Evolutionary conservation across 179 eudicot species (phyloP).

Genomic region (Patellifolia procumbens): DNA sequence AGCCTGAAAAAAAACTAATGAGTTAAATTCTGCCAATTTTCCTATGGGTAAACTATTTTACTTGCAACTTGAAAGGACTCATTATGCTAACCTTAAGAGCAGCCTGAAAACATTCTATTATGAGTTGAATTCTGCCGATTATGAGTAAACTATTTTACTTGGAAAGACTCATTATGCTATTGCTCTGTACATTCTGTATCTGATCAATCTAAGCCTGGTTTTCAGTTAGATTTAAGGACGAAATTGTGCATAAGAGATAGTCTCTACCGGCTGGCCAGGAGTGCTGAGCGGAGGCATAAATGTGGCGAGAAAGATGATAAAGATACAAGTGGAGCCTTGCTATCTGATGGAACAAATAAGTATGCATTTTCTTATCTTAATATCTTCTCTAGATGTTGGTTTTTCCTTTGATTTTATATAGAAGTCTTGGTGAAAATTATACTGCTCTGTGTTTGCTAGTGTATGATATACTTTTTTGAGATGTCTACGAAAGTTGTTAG

Average conservation of each 20-base stretch:
- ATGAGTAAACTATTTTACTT: not conserved
- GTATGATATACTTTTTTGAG: not conserved
- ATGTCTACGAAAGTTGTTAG: not conserved
- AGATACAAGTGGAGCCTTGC: constrained; percentile 44
- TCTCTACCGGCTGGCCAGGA: constrained; percentile 87
- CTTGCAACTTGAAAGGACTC: not conserved
- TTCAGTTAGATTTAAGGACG: constrained; percentile 83
- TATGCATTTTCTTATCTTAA: constrained; percentile 31
- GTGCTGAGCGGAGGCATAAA: constrained; percentile 83
- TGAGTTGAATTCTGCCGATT: constrained; percentile 3
- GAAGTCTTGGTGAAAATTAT: not conserved
- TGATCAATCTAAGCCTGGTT: constrained; percentile 32
- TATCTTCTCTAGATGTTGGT: not conserved
- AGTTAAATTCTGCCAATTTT: not conserved
- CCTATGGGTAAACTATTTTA: not conserved
- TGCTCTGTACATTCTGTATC: constrained; percentile 3
- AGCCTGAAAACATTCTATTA: not conserved
- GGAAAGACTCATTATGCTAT: not conserved
- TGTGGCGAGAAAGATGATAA: constrained; percentile 47
- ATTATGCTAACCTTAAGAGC: not conserved
- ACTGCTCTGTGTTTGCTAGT: not conserved
- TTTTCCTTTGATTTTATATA: not conserved
- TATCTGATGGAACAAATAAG: constrained; percentile 63
- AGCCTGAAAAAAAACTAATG: not conserved
- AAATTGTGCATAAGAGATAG: constrained; percentile 95